Conservation (phyloP, 1,139 yeast species). For the Saccharomyces hybrid region DNA sequence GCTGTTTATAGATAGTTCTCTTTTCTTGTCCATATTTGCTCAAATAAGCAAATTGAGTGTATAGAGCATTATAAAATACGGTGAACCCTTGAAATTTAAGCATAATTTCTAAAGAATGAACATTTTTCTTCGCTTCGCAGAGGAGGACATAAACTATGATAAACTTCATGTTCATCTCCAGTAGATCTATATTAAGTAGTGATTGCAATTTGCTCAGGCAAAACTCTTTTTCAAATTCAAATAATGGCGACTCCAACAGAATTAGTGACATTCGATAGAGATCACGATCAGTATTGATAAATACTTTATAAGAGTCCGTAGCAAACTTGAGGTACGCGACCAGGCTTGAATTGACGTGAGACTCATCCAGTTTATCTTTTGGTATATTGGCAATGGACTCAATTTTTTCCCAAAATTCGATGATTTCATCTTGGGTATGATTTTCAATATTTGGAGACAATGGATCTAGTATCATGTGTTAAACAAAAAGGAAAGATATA, state of each 20-base stretch:
- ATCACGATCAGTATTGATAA: slow-evolving; percentile 32
- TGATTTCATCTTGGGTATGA: slow-evolving; percentile 17
- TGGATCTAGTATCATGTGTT: slow-evolving; percentile 20
- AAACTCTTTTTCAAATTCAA: slow-evolving; percentile 35
- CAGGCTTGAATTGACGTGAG: slow-evolving; percentile 26
- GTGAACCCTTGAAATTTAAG: slow-evolving; percentile 46
- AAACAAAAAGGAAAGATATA: background rate
- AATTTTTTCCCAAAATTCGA: slow-evolving; percentile 31
- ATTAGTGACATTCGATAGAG: slow-evolving; percentile 33
- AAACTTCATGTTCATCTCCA: slow-evolving; percentile 37
- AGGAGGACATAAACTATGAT: slow-evolving; percentile 46
- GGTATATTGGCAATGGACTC: slow-evolving; percentile 25
- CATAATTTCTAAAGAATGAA: slow-evolving; percentile 39
- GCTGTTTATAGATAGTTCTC: slow-evolving; percentile 9
- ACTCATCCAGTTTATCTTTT: slow-evolving; percentile 12
- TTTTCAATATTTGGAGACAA: slow-evolving; percentile 12
- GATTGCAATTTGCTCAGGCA: slow-evolving; percentile 43
- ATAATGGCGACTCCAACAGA: slow-evolving; percentile 34
- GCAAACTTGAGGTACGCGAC: slow-evolving; percentile 32
- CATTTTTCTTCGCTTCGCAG: slow-evolving; percentile 41
- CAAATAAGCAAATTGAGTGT: slow-evolving; percentile 33
- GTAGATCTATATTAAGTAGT: slow-evolving; percentile 34
- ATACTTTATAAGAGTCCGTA: slow-evolving; percentile 31
- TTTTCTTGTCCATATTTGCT: slow-evolving; percentile 26
- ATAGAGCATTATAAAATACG: slow-evolving; percentile 36